A percentile compares a stretch with the other conserved stretches of the same genome.
Conservation (phyloP, 768 basidiomycete genomes). For the Lentinus brumalis region DNA sequence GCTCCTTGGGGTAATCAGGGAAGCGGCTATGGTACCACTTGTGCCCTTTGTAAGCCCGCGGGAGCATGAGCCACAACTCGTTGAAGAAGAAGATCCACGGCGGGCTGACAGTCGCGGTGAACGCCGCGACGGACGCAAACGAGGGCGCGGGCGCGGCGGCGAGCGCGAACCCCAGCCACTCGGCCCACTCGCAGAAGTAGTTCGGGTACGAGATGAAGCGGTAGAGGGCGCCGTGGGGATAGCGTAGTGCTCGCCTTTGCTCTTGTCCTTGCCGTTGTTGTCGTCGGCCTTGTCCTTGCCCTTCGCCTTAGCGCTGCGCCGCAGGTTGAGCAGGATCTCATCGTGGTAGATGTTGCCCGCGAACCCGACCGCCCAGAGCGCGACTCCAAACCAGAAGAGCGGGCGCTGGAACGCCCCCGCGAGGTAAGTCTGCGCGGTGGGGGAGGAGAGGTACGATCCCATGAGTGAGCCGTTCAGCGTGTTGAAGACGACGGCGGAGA, state of each 20-base stretch:
- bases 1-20: conserved; percentile 73
- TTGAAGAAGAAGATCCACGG: conserved; percentile 79
- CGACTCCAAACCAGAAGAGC: conserved; percentile 63
- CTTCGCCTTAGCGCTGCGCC: conserved; percentile 56
- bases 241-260: conserved; percentile 60
- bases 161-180: conserved; percentile 88
- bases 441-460: conserved; percentile 70
- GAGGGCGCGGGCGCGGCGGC: conserved; percentile 59
- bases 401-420: conserved; percentile 34
- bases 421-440: conserved; percentile 48
- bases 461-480: conserved; percentile 68
- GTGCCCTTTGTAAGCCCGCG: conserved; percentile 81
- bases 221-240: conserved; percentile 80
- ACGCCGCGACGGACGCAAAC: conserved; percentile 33
- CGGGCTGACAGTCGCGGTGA: conserved; percentile 53
- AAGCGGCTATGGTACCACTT: conserved; percentile 83
- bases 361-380: conserved; percentile 72
- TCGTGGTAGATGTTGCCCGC: conserved; percentile 86
- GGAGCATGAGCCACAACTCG: conserved; percentile 79
- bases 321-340: conserved; percentile 83
- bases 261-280: conserved; percentile 34
- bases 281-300: conserved; percentile 26
- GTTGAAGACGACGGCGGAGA: conserved; percentile 67
- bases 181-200: conserved; percentile 93
- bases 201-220: conserved; percentile 85